These are phyloP conservation scores for Rubroboletus pulcherrimus DNA, from an alignment of 768 basidiomycete species.

Conservation along the genomic window DNA sequence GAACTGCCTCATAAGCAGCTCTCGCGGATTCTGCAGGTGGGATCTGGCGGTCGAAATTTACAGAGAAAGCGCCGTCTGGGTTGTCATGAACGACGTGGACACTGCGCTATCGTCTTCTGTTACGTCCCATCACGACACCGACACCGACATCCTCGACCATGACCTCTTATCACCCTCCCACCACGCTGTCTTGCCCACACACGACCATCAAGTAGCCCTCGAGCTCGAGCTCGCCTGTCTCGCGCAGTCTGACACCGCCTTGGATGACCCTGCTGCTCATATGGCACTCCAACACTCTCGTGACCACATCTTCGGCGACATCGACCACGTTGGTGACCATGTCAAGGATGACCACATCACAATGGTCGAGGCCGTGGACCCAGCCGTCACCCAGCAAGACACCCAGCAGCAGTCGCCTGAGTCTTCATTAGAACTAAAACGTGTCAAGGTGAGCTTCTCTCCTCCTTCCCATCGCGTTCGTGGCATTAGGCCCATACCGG, in stretches of 20 bases:
- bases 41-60: conserved; percentile 18
- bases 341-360: conserved; percentile 31
- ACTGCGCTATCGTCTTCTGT: conserved; percentile 31
- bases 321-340: conserved; percentile 33
- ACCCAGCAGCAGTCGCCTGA: conserved; percentile 60
- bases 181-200: conserved; percentile 25
- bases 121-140: conserved; percentile 28
- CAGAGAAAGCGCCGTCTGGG: conserved; percentile 19
- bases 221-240: conserved; percentile 28
- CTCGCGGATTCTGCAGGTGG: conserved; percentile 19
- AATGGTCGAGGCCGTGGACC: conserved; percentile 36
- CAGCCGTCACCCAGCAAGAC: conserved; percentile 47
- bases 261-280: conserved; percentile 26
- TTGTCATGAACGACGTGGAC: conserved; percentile 43
- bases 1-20: conserved; percentile 20
- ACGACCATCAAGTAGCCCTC: conserved; percentile 32
- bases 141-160: conserved; percentile 32
- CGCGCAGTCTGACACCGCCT: conserved; percentile 23
- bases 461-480: conserved; percentile 16
- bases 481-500: conserved; percentile 13
- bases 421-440: conserved; percentile 72
- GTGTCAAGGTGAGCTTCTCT: conserved; percentile 66
- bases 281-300: conserved; percentile 29
- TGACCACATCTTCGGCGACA: conserved; percentile 32
- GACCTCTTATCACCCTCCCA: conserved; percentile 32